phyloP scores from a whole-genome alignment of 2,329 filamentous ascomycete species.

The Alternaria arbusti region DNA sequence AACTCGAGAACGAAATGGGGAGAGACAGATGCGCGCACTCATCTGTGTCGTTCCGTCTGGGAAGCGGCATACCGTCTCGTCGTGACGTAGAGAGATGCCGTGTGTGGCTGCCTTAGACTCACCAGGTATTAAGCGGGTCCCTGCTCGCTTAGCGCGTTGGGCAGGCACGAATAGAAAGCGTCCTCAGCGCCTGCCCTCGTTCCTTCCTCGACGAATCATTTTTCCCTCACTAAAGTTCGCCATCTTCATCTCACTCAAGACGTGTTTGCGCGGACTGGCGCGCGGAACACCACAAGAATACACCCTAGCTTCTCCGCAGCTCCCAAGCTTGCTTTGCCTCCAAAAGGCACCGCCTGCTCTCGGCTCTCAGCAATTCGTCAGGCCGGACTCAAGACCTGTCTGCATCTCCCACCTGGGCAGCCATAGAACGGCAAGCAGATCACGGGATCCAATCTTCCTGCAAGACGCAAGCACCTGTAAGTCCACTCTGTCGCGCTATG shows the following conservation, averaged over 20 bases:
- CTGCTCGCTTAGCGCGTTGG: no score
- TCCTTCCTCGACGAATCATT: no score
- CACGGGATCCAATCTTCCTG: conserved; percentile 45
- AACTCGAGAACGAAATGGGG: no score
- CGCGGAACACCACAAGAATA: not conserved
- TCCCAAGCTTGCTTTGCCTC: not conserved
- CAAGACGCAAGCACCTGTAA: conserved; percentile 29
- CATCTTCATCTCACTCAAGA: no score
- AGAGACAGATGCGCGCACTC: not conserved
- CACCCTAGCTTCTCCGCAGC: not conserved
- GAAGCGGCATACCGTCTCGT: not conserved
- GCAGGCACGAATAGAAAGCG: no score
- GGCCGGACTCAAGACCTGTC: conserved; percentile 23
- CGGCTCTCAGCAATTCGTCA: conserved; percentile 5
- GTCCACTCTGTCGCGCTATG: conserved; percentile 1
- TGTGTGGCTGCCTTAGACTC: not conserved
- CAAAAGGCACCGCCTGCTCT: conserved; percentile 6
- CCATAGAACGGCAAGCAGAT: conserved; percentile 10
- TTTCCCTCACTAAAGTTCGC: no score
- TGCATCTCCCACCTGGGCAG: no score
- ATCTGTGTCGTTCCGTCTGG: not conserved
- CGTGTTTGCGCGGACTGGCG: no score
- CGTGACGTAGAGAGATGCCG: not conserved
- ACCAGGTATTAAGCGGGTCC: no score
- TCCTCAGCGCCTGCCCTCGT: no score